A percentile compares a stretch with the other conserved stretches of the same genome.
phyloP scores from a whole-genome alignment of 805 yeast genomes.

The Metschnikowia gruessii region DNA sequence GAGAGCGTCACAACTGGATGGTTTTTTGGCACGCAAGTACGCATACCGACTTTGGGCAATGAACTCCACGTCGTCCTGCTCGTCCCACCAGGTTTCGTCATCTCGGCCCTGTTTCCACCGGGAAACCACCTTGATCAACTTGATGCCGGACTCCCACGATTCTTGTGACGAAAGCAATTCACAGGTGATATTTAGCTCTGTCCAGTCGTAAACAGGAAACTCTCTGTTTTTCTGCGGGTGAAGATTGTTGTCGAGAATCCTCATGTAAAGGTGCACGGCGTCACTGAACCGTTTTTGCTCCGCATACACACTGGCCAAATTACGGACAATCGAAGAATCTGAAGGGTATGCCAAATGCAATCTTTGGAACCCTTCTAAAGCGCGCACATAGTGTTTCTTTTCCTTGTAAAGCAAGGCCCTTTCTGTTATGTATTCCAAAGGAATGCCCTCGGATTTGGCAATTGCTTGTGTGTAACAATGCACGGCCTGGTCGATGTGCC shows the following conservation, averaged over 20 bases:
- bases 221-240: slow-evolving; percentile 31
- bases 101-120: slow-evolving; percentile 80
- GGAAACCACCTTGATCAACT: slow-evolving; percentile 63
- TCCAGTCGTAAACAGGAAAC: slow-evolving; percentile 71
- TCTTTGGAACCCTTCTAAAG: slow-evolving; percentile 67
- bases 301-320: slow-evolving; percentile 50
- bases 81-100: slow-evolving; percentile 65
- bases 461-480: slow-evolving; percentile 73
- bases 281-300: slow-evolving; percentile 63
- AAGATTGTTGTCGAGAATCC: slow-evolving; percentile 59
- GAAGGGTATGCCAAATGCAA: slow-evolving; percentile 54
- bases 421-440: slow-evolving; percentile 49
- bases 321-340: slow-evolving; percentile 58
- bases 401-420: slow-evolving; percentile 68
- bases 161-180: slow-evolving; percentile 74
- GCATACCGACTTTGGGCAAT: slow-evolving; percentile 56
- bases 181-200: slow-evolving; percentile 77
- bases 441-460: slow-evolving; percentile 27
- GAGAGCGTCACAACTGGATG: slow-evolving; percentile 15
- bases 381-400: slow-evolving; percentile 63
- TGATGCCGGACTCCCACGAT: slow-evolving; percentile 62
- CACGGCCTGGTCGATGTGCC: slow-evolving; percentile 71
- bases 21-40: slow-evolving; percentile 8
- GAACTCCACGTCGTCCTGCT: slow-evolving; percentile 75
- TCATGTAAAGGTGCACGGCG: slow-evolving; percentile 69